Evolutionary conservation across 352 stramenopile species (phyloP).

Genomic region (Phytopythium helicoides): DNA sequence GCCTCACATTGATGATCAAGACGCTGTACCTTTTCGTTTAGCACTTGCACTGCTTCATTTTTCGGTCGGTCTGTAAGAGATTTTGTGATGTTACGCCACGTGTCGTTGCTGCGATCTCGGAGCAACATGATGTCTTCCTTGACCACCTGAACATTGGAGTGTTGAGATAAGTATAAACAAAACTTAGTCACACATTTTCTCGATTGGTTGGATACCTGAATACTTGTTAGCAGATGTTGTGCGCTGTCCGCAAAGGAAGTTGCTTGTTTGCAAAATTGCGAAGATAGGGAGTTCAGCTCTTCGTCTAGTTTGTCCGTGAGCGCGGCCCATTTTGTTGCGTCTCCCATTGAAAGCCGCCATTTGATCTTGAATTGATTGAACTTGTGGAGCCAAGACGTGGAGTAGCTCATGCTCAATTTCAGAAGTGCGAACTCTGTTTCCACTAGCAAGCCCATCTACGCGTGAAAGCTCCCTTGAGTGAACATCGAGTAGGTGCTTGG

Average conservation of each 20-base stretch:
- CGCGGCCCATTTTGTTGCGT: too few relatives aligned
- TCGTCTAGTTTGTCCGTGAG: too few relatives aligned
- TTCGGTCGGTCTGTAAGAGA: neutral
- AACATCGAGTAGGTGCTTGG: neutral
- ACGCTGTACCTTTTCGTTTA: slow-evolving; percentile 6
- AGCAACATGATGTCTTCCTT: neutral
- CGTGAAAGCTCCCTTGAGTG: neutral
- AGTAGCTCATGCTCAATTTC: too few relatives aligned
- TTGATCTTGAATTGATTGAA: too few relatives aligned
- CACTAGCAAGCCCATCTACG: too few relatives aligned
- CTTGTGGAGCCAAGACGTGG: too few relatives aligned
- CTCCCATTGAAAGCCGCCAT: too few relatives aligned
- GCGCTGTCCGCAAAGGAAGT: neutral
- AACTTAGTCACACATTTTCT: too few relatives aligned
- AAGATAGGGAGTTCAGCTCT: slow-evolving; percentile 15
- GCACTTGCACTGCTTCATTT: slow-evolving; percentile 6
- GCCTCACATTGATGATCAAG: slow-evolving; percentile 18
- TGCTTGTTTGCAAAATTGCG: slow-evolving; percentile 29
- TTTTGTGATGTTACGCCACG: neutral
- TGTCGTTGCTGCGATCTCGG: neutral
- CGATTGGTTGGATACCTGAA: too few relatives aligned
- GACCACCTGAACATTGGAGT: too few relatives aligned
- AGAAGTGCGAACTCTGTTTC: too few relatives aligned
- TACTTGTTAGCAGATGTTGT: neutral
- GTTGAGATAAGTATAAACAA: too few relatives aligned